Conservation (phyloP, 164 flowering plant species). For the Sedum album region DNA sequence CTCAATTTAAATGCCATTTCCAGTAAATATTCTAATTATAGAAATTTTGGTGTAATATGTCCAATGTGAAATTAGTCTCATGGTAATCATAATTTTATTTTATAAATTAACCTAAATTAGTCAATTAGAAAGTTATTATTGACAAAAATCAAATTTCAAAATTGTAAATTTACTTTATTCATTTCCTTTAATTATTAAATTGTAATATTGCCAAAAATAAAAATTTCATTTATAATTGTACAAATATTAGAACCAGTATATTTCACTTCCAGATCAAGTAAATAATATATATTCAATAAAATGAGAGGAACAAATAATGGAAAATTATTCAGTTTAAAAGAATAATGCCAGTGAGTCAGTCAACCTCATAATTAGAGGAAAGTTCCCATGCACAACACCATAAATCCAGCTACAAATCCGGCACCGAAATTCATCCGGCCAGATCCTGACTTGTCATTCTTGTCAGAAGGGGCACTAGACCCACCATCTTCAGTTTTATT, state of each 20-base stretch:
- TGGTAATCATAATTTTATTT: neutral
- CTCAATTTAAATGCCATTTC: neutral
- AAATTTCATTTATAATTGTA: neutral
- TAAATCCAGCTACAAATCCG: conserved; percentile 29
- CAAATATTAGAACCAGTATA: neutral
- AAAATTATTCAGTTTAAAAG: neutral
- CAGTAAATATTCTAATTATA: neutral
- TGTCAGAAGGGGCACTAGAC: conserved; percentile 10
- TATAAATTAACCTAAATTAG: no score
- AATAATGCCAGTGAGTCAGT: neutral
- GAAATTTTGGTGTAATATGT: neutral
- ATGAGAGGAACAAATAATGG: neutral
- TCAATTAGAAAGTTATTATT: no score
- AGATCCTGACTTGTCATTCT: no score
- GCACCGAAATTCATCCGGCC: no score
- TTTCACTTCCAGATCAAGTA: neutral
- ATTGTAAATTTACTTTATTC: no score
- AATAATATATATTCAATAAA: neutral
- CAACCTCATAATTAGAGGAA: conserved; percentile 10
- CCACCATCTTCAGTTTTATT: neutral
- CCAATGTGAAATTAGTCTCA: neutral
- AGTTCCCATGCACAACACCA: no score
- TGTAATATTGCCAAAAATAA: no score
- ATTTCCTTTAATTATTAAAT: no score
- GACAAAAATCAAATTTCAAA: no score